Percentiles rank a stretch among this genome's conserved stretches.
Evolutionary conservation across 441 rosid species (phyloP).

Genomic region (Euphorbia corollata): DNA sequence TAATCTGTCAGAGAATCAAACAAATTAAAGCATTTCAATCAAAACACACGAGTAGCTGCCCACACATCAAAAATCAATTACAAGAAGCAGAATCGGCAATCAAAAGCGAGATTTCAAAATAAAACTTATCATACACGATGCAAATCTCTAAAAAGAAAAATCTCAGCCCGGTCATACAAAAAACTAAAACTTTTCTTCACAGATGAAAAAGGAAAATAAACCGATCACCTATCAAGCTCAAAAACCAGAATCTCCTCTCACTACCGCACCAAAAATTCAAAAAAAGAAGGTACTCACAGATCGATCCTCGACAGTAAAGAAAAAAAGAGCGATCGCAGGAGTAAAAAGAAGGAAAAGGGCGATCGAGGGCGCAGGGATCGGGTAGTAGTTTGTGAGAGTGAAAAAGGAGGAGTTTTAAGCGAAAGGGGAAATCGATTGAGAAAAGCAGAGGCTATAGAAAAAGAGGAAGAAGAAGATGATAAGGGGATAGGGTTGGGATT

Average conservation of each 20-base stretch:
- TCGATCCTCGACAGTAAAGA: conserved; percentile 24
- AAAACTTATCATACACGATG: conserved; percentile 1
- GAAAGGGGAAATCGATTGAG: background rate
- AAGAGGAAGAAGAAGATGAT: background rate
- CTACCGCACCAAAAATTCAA: conserved; percentile 1
- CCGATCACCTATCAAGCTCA: conserved; percentile 26
- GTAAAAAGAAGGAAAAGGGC: background rate
- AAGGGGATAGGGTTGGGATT: background rate
- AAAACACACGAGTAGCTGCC: background rate
- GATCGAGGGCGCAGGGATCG: conserved; percentile 22
- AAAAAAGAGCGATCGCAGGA: conserved; percentile 20
- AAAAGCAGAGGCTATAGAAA: background rate
- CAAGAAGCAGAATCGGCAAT: conserved; percentile 1
- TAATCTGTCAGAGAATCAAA: conserved; percentile 9
- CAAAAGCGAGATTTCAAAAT: conserved; percentile 3
- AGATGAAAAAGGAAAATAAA: background rate
- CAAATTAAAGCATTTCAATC: conserved; percentile 1
- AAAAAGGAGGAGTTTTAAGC: background rate
- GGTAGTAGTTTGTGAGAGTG: conserved; percentile 5
- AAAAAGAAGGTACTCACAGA: conserved; percentile 27
- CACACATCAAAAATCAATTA: conserved; percentile 9
- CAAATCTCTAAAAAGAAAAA: conserved; percentile 18
- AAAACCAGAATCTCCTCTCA: background rate
- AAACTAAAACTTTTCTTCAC: background rate
- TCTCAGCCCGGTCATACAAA: conserved; percentile 26